Conservation (phyloP, 148 eudicot species). For the Camellia japonica region DNA sequence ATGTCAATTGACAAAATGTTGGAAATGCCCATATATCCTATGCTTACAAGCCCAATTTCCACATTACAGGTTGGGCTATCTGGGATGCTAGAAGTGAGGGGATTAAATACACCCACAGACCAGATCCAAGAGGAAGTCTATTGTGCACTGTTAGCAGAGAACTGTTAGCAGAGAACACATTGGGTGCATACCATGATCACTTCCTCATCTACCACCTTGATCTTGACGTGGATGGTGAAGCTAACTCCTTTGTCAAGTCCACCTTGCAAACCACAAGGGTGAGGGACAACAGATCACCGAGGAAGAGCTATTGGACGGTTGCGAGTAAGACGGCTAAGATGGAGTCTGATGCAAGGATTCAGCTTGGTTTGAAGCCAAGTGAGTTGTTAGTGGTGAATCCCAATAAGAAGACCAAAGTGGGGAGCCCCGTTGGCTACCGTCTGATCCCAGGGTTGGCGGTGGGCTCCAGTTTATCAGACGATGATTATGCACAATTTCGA, state of each 20-base stretch:
- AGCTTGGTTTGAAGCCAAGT: slow-evolving; percentile 19
- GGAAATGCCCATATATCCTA: neutral
- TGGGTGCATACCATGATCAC: slow-evolving; percentile 51
- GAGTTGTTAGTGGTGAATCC: slow-evolving; percentile 44
- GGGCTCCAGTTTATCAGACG: slow-evolving; percentile 28
- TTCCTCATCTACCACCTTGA: slow-evolving; percentile 52
- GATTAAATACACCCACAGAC: slow-evolving; percentile 43
- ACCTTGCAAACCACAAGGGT: slow-evolving; percentile 23
- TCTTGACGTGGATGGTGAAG: slow-evolving; percentile 43
- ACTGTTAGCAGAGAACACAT: slow-evolving; percentile 45
- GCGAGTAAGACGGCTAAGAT: slow-evolving; percentile 33
- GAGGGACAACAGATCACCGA: slow-evolving; percentile 18
- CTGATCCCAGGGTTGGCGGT: slow-evolving; percentile 32
- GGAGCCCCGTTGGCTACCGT: slow-evolving; percentile 46
- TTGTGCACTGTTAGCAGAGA: slow-evolving; percentile 45
- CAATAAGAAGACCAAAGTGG: slow-evolving; percentile 42
- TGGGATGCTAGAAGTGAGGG: slow-evolving; percentile 43
- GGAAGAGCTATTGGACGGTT: slow-evolving; percentile 54
- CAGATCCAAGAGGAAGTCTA: slow-evolving; percentile 48
- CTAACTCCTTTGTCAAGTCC: slow-evolving; percentile 45
- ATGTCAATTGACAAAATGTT: neutral
- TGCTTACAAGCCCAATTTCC: neutral
- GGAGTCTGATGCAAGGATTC: slow-evolving; percentile 40
- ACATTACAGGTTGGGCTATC: slow-evolving; percentile 9
- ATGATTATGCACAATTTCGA: slow-evolving; percentile 42